Percentiles rank a stretch among this genome's conserved stretches.
phyloP scores from a whole-genome alignment of 495 filamentous ascomycete genomes.

The Aspergillus bertholletiae region DNA sequence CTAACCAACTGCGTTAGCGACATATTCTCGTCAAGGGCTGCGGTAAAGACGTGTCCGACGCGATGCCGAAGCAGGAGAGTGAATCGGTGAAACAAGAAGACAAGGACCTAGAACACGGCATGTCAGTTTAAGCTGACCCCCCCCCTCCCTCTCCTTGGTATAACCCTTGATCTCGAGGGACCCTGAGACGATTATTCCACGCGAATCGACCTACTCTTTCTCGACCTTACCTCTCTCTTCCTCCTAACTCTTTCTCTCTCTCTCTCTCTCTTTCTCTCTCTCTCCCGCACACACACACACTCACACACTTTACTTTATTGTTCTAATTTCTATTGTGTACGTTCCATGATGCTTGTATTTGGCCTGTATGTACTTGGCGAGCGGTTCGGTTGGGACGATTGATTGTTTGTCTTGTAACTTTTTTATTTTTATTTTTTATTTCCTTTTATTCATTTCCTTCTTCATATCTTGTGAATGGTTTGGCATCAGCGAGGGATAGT shows the following conservation, averaged over 20 bases:
- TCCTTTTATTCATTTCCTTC: background rate
- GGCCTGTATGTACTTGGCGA: background rate
- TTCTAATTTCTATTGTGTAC: too few relatives aligned
- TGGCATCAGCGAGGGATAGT: background rate
- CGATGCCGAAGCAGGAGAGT: background rate
- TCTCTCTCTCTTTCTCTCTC: background rate
- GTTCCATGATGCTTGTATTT: slow-evolving; percentile 2
- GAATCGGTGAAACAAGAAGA: slow-evolving; percentile 17
- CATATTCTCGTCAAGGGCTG: slow-evolving; percentile 95
- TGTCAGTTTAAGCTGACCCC: slow-evolving; percentile 1
- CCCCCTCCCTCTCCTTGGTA: too few relatives aligned
- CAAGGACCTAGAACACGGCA: slow-evolving; percentile 5
- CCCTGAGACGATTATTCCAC: background rate
- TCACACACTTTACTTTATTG: background rate
- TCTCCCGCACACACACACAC: background rate
- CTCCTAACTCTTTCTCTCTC: background rate
- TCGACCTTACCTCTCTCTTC: too few relatives aligned
- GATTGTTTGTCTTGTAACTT: background rate
- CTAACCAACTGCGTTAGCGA: slow-evolving; percentile 58
- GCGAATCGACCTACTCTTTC: background rate
- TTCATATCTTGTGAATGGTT: background rate
- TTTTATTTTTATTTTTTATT: background rate
- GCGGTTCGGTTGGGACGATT: background rate
- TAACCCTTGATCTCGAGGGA: too few relatives aligned
- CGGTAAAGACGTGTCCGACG: slow-evolving; percentile 48